Evolutionary conservation across 148 eudicot genomes (phyloP).

Genomic region (Rhododendron molle): DNA sequence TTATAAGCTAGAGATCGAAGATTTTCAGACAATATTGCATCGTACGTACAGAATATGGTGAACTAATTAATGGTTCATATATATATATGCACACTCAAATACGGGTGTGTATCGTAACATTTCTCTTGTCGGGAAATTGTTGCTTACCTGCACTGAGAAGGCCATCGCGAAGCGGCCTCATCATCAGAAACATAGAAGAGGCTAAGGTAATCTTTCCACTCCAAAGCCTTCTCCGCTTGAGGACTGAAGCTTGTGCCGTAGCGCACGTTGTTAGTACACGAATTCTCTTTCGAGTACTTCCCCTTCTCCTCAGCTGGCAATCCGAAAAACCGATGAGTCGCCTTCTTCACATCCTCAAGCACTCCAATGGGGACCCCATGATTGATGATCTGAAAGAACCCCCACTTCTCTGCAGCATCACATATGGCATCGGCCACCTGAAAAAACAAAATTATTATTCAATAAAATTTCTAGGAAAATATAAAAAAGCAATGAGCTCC

Average conservation of each 20-base stretch:
- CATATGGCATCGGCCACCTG: constrained; percentile 23
- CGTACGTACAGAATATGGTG: too few relatives aligned
- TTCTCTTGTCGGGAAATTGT: background rate
- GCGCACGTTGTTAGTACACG: constrained; percentile 11
- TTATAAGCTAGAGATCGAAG: background rate
- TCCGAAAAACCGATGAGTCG: constrained; percentile 31
- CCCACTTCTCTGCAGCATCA: constrained; percentile 30
- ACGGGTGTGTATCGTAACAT: background rate
- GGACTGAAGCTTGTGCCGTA: constrained; percentile 28
- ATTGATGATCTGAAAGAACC: constrained; percentile 25
- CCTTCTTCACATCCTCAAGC: constrained; percentile 29
- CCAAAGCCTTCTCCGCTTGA: constrained; percentile 24
- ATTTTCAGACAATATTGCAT: too few relatives aligned
- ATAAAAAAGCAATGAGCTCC: too few relatives aligned
- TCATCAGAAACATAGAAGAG: constrained; percentile 13
- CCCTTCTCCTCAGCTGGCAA: constrained; percentile 30
- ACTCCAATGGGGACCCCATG: constrained; percentile 34
- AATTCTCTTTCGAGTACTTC: constrained; percentile 17
- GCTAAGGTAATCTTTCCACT: constrained; percentile 34
- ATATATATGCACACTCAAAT: too few relatives aligned
- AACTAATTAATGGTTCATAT: background rate
- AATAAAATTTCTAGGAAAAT: background rate
- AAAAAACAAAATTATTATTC: background rate
- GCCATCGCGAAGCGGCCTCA: constrained; percentile 23
- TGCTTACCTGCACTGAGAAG: constrained; percentile 20